Base-by-base conservation (phyloP, 768 basidiomycete genomes). In the Kwoniella europaea region DNA sequence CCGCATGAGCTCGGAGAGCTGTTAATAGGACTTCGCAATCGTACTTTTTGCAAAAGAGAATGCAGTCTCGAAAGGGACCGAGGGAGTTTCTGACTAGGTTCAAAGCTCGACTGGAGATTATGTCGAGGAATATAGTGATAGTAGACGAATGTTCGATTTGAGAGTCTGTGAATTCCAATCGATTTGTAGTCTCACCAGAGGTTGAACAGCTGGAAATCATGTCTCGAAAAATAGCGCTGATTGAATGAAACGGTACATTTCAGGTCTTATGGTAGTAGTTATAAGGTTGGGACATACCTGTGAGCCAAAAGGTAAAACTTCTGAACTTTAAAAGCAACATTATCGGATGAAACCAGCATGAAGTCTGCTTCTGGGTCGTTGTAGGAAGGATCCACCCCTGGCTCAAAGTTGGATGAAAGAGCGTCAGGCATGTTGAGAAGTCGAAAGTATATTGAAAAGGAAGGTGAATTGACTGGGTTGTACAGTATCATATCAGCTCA, bases 321-420 rank as follows among this genome's bases (percentile, higher is more conserved):
- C 20, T 59, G 24, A 12, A 71, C 20, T 27, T 65, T 64, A 52
- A 74, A 74, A 16, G 55, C 43, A 3, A 71, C 57, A n/a, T 55
- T 16, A 63, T 71, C 69, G n/a, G 66, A 67, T 2, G 65, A 54
- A 56, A 67, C 43, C 18, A 74, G 46, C n/a, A 50, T 68, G 53
- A 63, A 63, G 52, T 74, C 73, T 27, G 65, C 65, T 20, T 64
- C 52, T n/a, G n/a, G 27, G 12, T 63, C 53, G 24, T 69, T 62
- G 41, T 69, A 63, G 16, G 35, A 5, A 4, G 35, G 35, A 35
- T 35, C 35, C 35, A 35, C 35, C 4, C 35, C 35, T 35, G 35
- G 35, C 35, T 35, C 35, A 6, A 6, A 7, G 35, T 35, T 35
- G 35, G 35, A 35, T 35, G 35, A 35, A 35, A 6, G 35, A 35